A percentile compares a stretch with the other conserved stretches of the same genome.
Evolutionary conservation across 108 stramenopile species (phyloP).

Genomic region (Skeletonema marinoi): DNA sequence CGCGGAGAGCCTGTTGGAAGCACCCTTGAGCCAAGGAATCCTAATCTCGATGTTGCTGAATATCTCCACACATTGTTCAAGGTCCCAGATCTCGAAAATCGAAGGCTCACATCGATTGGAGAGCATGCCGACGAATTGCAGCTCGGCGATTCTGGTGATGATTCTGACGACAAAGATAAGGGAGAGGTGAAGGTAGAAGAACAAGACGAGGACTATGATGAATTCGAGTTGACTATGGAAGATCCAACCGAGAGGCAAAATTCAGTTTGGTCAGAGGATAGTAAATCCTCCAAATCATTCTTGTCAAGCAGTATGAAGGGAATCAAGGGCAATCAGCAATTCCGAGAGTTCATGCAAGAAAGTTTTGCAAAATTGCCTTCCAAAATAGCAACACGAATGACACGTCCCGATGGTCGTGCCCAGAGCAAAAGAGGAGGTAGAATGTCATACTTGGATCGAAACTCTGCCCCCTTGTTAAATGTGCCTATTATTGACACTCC

Average conservation of each 20-base stretch:
- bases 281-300: slow-evolving; percentile 9
- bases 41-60: slow-evolving; percentile 92
- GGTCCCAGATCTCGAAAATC: slow-evolving; percentile 47
- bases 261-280: slow-evolving; percentile 48
- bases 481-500: slow-evolving; percentile 31
- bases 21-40: slow-evolving; percentile 53
- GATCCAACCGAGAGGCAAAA: slow-evolving; percentile 48
- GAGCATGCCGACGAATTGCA: slow-evolving; percentile 40
- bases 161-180: slow-evolving; percentile 17
- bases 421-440: slow-evolving; percentile 13
- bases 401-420: slow-evolving; percentile 46
- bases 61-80: slow-evolving; percentile 90
- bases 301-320: slow-evolving; percentile 14
- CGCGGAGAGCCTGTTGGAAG: slow-evolving; percentile 68
- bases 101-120: slow-evolving; percentile 42
- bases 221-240: slow-evolving; percentile 41
- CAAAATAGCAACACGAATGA: slow-evolving; percentile 57
- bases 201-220: slow-evolving; percentile 33
- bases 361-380: slow-evolving; percentile 65
- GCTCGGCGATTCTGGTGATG: slow-evolving; percentile 3
- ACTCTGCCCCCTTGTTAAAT: slow-evolving; percentile 30
- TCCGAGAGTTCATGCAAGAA: slow-evolving; percentile 51
- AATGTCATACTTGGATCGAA: slow-evolving; percentile 47
- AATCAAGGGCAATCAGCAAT: slow-evolving; percentile 43
- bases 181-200: slow-evolving; percentile 15